Base-by-base conservation (phyloP, 2,329 filamentous ascomycete species). In the Moelleriella libera region DNA sequence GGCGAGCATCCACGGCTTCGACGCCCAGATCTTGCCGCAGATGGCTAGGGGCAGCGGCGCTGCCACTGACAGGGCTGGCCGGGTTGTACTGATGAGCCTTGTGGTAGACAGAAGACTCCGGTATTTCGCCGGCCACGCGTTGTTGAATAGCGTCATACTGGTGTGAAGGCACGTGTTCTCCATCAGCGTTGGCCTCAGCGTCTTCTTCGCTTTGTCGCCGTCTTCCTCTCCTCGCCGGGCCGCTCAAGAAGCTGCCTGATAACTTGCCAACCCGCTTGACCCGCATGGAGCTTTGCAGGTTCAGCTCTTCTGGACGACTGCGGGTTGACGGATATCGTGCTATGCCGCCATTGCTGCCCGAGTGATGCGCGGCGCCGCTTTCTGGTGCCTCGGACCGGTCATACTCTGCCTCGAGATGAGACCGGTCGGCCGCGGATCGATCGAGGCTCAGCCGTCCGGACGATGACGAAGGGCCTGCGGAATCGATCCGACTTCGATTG, bases 211-310 rank as follows among this genome's bases (percentile, higher is more conserved):
- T 85, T 56, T 75, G 75, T 49, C 79, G 70, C 53, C 81, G 73
- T 51, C 84, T 75, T 30, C 85, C 87, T 54, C 88, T 74, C 47
- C 87, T 77, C 21, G 87, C 85, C 30, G 87, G 87, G 1, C 85
- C 86, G 54, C 85, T 88, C 28, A 92, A 68, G 54, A 90, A 89
- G 50, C 79, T 83, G 1, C 86, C 87, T 2, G 83, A 78, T 6
- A 83, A 71, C 62, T 86, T 85, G 12, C 82, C 83, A 11, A 87
- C 77, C 51, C 85, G 74, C 65, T 89, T 90, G 49, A 89, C 71
- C 5, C 87, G 77, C 71, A 88, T 78, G 0, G 86, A 88, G 55
- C 82, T 82, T 50, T 86, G 84, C 2, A 79, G 67, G 11, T 77
- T 81, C 34, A 84, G 80, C 29, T 88, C 83, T 3, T 78, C 78